phyloP scores from a whole-genome alignment of 495 filamentous ascomycete species.

The Penicillium paradoxum region DNA sequence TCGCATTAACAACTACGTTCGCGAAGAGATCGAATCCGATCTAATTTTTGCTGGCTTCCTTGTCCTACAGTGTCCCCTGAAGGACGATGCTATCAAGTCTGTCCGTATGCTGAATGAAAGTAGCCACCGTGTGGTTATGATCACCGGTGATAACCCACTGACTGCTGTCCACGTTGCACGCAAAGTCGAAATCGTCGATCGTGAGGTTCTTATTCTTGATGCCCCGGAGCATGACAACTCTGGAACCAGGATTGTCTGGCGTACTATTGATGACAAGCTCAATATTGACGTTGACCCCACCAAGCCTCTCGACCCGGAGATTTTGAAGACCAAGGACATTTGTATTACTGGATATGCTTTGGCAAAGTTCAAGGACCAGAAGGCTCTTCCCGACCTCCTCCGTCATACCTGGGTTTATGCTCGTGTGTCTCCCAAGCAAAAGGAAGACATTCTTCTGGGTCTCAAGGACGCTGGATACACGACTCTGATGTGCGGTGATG shows the following conservation, averaged over 20 bases:
- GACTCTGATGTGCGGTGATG: constrained; percentile 97
- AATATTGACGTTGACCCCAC: constrained; percentile 84
- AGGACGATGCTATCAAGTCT: constrained; percentile 90
- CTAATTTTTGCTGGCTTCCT: constrained; percentile 92
- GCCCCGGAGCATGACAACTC: constrained; percentile 86
- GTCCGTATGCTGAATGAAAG: constrained; percentile 98
- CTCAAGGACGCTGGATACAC: constrained; percentile 96
- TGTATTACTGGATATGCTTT: constrained; percentile 96
- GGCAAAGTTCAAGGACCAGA: constrained; percentile 78
- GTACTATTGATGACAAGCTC: constrained; percentile 86
- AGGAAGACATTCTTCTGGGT: constrained; percentile 95
- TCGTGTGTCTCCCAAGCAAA: constrained; percentile 96
- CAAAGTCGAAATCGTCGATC: constrained; percentile 95
- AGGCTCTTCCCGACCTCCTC: constrained; percentile 65
- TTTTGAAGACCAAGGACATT: constrained; percentile 82
- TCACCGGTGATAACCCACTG: constrained; percentile 96
- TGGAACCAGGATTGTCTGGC: constrained; percentile 83
- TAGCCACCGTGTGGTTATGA: constrained; percentile 98
- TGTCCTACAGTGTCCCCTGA: constrained; percentile 90
- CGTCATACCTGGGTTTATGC: constrained; percentile 97
- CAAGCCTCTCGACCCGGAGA: constrained; percentile 72
- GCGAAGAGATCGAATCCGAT: constrained; percentile 84
- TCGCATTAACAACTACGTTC: constrained; percentile 86
- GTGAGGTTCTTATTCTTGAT: constrained; percentile 91
- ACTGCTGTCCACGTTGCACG: constrained; percentile 94